Evolutionary conservation across 2,329 filamentous ascomycete genomes (phyloP), one percentile per base, ranked within the genome.

Genomic region (Colletotrichum sojae): DNA sequence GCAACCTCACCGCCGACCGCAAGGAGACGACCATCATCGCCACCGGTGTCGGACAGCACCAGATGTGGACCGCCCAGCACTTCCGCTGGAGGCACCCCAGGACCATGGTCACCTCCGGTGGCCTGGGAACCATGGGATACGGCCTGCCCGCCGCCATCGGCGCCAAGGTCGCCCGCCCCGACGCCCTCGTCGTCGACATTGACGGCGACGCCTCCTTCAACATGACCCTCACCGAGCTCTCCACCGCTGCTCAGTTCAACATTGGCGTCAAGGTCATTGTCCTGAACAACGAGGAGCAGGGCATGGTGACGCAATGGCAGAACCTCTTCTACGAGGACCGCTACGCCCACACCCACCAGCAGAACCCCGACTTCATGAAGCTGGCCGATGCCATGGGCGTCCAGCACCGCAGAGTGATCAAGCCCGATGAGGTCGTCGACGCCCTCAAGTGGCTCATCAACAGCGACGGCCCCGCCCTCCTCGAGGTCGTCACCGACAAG

Each of bases 271-370:
- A 98, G 88, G 88, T 98, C 70, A 94, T 98, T 75, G 87, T 98
- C 27, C 82, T 99, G 64, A 98, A 98, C 86, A 99, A 97, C 81
- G 94, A 97, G 81, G 94, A 98, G 83, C 95, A 98, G 83, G 95
- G 95, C 62, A 98, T 98, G 95, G 95, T 98, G 51, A 98, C 95
- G 1, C 95, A 98, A 84, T 98, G 95, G 95, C 95, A 98, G 83
- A 95, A 94, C 76, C 90, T 98, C 73, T 98, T 98, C 84, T 98
- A 97, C 84, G 92, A 97, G 81, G 94, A 98, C 78, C 91, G 95
- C 75, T 98, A 91, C 76, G 88, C 94, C 43, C 95, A 97, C 80
- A 98, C 95, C 0, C 95, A 98, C 81, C 95, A 97, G 83, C 87
- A 89, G 78, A 98, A 98, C 82, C 94, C 95, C n/a, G 91, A 98